Evolutionary conservation across 2,329 filamentous ascomycete genomes (phyloP), one percentile per base, ranked within the genome.

Genomic region (Fusarium hostae): DNA sequence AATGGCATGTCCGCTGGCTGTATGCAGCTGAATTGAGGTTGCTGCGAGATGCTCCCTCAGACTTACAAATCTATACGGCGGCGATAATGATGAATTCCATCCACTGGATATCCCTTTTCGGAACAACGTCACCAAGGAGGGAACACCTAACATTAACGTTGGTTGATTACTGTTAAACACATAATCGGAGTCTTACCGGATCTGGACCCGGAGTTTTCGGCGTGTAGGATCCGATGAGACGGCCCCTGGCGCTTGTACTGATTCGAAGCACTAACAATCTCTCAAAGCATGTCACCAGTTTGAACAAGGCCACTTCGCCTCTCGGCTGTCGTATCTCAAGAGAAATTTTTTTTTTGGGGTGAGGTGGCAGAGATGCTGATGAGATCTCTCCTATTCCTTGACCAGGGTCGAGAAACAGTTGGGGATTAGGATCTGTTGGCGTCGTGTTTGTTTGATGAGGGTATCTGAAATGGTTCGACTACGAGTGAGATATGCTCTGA

Each of bases 1-100:
- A 66, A 48, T 56, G 64, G 65, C 74, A 73, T 76, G 56, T 66
- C 68, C 44, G 41, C 57, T 64, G 35, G 63, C 22, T 28, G 47
- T 43, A 47, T 44, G 40, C 60, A 66, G 51, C 59, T 68, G 66
- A 59, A 57, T 51, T 58, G 63, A 65, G 65, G 61, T 69, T 51
- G 66, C 64, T 41, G 57, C 58, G 64, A 67, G 63, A 66, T 58
- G 59, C 59, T 66, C 63, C 40, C 63, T 58, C 67, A 71, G 63
- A 70, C 75, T 77, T 66, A 77, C 70, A 71, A 77, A 77, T 76
- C 48, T 63, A 55, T 47, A 54, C 58, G 64, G 61, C 41, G 39
- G 43, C 45, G 63, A 75, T 63, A 61, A 63, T 63, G 35, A 69
- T 75, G 58, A 59, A 68, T 65, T 68, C 55, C 52, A 63, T 45